Conservation (phyloP, 345 rosid genomes). For the Streptanthus diversifolius region DNA sequence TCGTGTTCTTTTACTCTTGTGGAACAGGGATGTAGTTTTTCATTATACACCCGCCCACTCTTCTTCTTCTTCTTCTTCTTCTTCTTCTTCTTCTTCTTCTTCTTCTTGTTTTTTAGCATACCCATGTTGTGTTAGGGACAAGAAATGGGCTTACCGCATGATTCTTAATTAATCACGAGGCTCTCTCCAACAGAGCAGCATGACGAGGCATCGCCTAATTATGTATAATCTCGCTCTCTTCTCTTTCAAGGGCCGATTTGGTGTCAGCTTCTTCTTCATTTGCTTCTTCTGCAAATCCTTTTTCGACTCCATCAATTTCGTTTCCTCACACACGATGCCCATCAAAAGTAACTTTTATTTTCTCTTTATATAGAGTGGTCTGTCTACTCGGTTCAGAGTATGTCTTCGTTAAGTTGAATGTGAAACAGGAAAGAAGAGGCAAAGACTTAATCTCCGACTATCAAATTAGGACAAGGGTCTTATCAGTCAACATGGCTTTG, state of each 20-base stretch:
- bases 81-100: neutral
- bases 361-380: neutral
- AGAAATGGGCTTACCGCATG: neutral
- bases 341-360: neutral
- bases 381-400: neutral
- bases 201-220: constrained; percentile 52
- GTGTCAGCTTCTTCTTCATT: constrained; percentile 32
- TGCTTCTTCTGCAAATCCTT: constrained; percentile 36
- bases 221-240: constrained; percentile 60
- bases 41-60: neutral
- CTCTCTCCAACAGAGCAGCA: constrained; percentile 78
- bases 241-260: constrained; percentile 45
- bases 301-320: constrained; percentile 31
- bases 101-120: neutral
- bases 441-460: constrained; percentile 13
- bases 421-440: constrained; percentile 22
- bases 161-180: constrained; percentile 34
- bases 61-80: neutral
- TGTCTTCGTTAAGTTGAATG: constrained; percentile 13
- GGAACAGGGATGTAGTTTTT: neutral
- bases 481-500: constrained; percentile 4
- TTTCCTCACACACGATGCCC: constrained; percentile 3
- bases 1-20: neutral
- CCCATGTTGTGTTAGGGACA: neutral
- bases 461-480: neutral